Conservation (phyloP, 768 basidiomycete genomes). For the Amanita exitialis region DNA sequence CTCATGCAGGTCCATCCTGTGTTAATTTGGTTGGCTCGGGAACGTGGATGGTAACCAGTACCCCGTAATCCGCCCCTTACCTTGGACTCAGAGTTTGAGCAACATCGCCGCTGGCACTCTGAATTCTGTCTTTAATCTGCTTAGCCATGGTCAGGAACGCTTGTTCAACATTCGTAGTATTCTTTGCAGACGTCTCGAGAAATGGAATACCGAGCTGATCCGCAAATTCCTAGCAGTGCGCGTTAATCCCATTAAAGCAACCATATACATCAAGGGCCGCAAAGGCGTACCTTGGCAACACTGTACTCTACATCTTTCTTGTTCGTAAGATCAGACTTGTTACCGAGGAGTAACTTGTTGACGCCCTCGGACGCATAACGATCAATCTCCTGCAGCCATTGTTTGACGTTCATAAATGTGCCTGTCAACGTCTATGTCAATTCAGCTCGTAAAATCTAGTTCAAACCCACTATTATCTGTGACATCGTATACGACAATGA, state of each 20-base stretch:
- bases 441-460: background rate
- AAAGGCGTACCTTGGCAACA: constrained; percentile 59
- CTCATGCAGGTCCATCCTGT: too few species aligned
- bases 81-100: too few species aligned
- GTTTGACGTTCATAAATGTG: constrained; percentile 91
- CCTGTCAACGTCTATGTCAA: constrained; percentile 33
- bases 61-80: too few species aligned
- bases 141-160: constrained; percentile 99
- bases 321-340: constrained; percentile 96
- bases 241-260: constrained; percentile 5
- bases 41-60: too few species aligned
- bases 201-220: constrained; percentile 91
- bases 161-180: constrained; percentile 96
- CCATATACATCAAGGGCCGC: background rate
- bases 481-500: constrained; percentile 97
- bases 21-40: too few species aligned
- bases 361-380: constrained; percentile 97
- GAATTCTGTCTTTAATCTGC: constrained; percentile 91
- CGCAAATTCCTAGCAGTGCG: constrained; percentile 66
- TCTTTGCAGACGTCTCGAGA: constrained; percentile 98
- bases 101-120: too few species aligned
- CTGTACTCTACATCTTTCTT: constrained; percentile 93
- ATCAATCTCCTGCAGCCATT: constrained; percentile 90
- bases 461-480: constrained; percentile 72
- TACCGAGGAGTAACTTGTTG: constrained; percentile 96